phyloP scores from a whole-genome alignment of 495 filamentous ascomycete species.

The Tetracladium setigerum region DNA sequence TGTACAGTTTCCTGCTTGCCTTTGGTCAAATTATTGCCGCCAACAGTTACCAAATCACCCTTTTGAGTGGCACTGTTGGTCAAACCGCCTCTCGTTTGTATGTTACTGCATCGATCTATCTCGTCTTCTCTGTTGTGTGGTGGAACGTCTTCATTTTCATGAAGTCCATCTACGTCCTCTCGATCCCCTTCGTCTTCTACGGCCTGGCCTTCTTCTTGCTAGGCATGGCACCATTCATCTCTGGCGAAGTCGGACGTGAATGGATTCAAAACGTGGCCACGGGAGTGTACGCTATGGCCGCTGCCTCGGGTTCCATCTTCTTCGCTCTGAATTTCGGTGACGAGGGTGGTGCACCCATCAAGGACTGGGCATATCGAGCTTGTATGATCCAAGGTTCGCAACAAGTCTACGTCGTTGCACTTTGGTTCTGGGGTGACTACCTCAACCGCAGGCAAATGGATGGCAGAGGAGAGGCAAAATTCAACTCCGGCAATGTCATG shows the following conservation, averaged over 20 bases:
- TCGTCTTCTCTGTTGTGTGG: constrained; percentile 53
- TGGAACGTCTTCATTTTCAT: constrained; percentile 51
- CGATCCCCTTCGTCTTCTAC: constrained; percentile 53
- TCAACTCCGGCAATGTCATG: constrained; percentile 15
- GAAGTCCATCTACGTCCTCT: constrained; percentile 49
- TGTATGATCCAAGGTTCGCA: constrained; percentile 56
- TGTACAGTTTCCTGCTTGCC: constrained; percentile 64
- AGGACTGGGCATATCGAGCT: constrained; percentile 58
- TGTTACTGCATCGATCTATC: constrained; percentile 53
- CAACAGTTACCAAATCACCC: constrained; percentile 62
- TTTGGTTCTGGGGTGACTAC: constrained; percentile 56
- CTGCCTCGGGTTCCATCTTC: constrained; percentile 51
- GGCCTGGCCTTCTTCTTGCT: constrained; percentile 55
- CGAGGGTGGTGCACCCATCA: constrained; percentile 52
- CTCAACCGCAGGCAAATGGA: constrained; percentile 3
- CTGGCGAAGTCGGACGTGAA: constrained; percentile 27
- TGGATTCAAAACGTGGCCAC: constrained; percentile 53
- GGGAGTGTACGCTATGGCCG: constrained; percentile 51
- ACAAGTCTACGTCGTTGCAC: constrained; percentile 53
- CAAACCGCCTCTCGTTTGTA: constrained; percentile 56
- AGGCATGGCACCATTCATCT: constrained; percentile 51
- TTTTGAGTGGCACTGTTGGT: constrained; percentile 52
- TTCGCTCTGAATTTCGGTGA: constrained; percentile 64
- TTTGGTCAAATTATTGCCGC: constrained; percentile 59
- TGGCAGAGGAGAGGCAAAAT: constrained; percentile 20